These are phyloP conservation scores for Adiantum capillusveneris DNA, from an alignment of 75 land plant species.

Conservation along the genomic window DNA sequence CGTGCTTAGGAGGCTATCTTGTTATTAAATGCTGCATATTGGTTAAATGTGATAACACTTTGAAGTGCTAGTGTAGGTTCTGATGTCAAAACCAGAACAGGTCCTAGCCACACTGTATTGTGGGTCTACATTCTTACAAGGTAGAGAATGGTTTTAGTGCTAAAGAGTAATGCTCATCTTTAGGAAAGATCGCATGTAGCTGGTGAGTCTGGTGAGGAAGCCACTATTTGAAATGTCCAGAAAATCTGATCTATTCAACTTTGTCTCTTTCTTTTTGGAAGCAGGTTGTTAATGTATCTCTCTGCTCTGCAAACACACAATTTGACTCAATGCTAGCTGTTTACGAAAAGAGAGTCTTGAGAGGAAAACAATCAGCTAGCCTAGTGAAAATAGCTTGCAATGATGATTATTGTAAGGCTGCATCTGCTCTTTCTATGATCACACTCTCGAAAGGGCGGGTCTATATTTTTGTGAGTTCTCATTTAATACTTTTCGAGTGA, in stretches of 20 bases:
- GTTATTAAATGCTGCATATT: no score
- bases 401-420: constrained; percentile 10
- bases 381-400: constrained; percentile 12
- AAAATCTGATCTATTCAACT: not conserved
- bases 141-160: no score
- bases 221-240: not conserved
- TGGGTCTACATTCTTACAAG: no score
- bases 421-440: constrained; percentile 5
- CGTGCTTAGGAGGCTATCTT: no score
- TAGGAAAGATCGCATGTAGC: no score
- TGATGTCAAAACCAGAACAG: no score
- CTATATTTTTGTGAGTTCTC: constrained; percentile 21
- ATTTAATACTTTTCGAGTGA: no score
- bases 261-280: not conserved
- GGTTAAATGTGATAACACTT: no score
- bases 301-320: constrained; percentile 11
- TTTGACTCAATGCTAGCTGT: constrained; percentile 16
- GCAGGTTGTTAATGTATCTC: constrained; percentile 12
- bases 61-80: no score
- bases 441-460: constrained; percentile 5
- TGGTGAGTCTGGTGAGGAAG: no score
- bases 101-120: no score
- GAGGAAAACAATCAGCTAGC: not conserved
- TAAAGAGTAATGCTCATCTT: no score
- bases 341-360: constrained; percentile 8